Conservation (phyloP, 495 filamentous ascomycete genomes). For the Penicillium chermesinum region DNA sequence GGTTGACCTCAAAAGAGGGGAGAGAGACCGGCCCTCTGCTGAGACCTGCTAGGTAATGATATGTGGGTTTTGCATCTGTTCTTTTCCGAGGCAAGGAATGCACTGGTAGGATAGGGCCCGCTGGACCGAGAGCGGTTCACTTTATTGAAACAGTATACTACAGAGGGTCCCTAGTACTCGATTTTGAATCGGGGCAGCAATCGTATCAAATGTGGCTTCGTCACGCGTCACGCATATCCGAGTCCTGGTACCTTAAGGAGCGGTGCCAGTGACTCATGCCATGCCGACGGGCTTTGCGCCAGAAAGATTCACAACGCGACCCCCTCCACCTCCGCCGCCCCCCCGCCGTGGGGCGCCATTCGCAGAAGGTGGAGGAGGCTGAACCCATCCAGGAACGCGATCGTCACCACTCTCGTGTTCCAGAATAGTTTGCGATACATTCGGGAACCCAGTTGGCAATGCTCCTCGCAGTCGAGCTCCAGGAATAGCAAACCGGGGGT, state of each 20-base stretch:
- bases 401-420: conserved; percentile 35
- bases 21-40: too few species aligned
- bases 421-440: conserved; percentile 53
- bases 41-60: too few species aligned
- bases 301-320: conserved; percentile 49
- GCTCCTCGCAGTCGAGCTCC: conserved; percentile 64
- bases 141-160: too few species aligned
- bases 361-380: conserved; percentile 20
- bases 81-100: too few species aligned
- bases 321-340: too few species aligned
- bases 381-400: conserved; percentile 55
- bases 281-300: conserved; percentile 50
- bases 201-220: not conserved
- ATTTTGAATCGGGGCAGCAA: too few species aligned
- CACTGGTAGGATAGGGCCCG: too few species aligned
- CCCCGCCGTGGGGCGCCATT: too few species aligned
- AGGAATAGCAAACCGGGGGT: conserved; percentile 72
- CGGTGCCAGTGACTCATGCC: conserved; percentile 14
- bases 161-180: too few species aligned
- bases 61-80: too few species aligned
- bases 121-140: too few species aligned
- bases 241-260: not conserved
- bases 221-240: not conserved
- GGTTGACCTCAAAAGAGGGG: too few species aligned
- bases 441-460: conserved; percentile 59